Conservation (phyloP, 495 filamentous ascomycete species). For the Penicillium longicatenatum region DNA sequence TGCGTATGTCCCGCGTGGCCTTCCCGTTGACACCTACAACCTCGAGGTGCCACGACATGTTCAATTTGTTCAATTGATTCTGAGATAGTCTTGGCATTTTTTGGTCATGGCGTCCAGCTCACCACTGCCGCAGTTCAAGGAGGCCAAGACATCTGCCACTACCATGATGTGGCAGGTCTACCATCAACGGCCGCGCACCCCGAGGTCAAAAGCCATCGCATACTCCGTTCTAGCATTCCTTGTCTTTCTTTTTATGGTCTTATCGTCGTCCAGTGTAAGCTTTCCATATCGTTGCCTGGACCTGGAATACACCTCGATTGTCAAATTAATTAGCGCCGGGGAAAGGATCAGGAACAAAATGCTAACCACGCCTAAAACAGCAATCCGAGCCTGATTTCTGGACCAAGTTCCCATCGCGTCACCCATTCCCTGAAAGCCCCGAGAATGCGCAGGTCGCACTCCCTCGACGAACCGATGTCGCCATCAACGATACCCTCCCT, state of each 20-base stretch:
- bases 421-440: conserved; percentile 34
- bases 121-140: conserved; percentile 30
- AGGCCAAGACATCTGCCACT: conserved; percentile 30
- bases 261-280: conserved; percentile 28
- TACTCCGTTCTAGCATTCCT: conserved; percentile 27
- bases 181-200: conserved; percentile 36
- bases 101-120: conserved; percentile 34
- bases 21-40: conserved; percentile 10
- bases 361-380: conserved; percentile 22
- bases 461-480: conserved; percentile 18
- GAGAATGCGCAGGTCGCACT: conserved; percentile 40
- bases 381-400: conserved; percentile 37
- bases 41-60: conserved; percentile 16
- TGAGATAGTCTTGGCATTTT: conserved; percentile 5
- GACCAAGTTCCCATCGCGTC: conserved; percentile 40
- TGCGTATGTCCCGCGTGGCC: conserved; percentile 31
- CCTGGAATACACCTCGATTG: conserved; percentile 10
- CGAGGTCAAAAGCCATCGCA: conserved; percentile 28
- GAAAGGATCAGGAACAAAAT: not conserved
- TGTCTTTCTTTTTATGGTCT: conserved; percentile 28
- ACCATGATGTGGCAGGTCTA: conserved; percentile 30
- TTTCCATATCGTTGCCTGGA: not conserved
- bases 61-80: conserved; percentile 2
- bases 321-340: not conserved
- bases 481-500: conserved; percentile 34